Conservation (phyloP, 306 rosid genomes). For the Fragaria vesca region DNA sequence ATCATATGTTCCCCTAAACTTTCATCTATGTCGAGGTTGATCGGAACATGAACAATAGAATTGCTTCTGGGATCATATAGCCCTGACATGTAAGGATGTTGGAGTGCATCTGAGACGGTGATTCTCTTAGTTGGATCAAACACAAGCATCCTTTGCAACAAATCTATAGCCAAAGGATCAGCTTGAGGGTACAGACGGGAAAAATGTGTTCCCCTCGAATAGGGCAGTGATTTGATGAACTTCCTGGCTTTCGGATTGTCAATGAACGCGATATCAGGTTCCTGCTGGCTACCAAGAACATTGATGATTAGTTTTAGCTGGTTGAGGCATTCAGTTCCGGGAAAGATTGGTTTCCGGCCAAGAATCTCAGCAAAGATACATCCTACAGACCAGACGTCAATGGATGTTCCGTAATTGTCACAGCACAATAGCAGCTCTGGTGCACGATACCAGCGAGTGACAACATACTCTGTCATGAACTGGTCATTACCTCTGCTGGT, state of each 20-base stretch:
- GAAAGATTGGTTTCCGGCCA: conserved; percentile 79
- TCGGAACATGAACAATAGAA: conserved; percentile 56
- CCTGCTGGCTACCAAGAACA: conserved; percentile 71
- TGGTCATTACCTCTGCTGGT: conserved; percentile 58
- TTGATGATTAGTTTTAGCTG: conserved; percentile 69
- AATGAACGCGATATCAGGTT: conserved; percentile 58
- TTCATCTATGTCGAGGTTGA: conserved; percentile 70
- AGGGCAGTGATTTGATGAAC: conserved; percentile 58
- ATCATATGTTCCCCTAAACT: conserved; percentile 47
- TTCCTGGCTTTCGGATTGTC: conserved; percentile 58
- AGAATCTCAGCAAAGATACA: conserved; percentile 94
- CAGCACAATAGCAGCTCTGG: conserved; percentile 82
- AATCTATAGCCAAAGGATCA: conserved; percentile 76
- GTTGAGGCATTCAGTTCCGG: conserved; percentile 75
- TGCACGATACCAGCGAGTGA: conserved; percentile 93
- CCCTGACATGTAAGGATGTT: conserved; percentile 73
- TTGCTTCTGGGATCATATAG: conserved; percentile 56
- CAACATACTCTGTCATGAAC: conserved; percentile 92
- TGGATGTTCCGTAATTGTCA: conserved; percentile 82
- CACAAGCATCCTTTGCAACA: conserved; percentile 75
- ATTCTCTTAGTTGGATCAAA: conserved; percentile 86
- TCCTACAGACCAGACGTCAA: conserved; percentile 93
- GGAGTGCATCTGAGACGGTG: conserved; percentile 69
- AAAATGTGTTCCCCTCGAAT: conserved; percentile 53
- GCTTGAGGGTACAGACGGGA: conserved; percentile 65